phyloP scores from a whole-genome alignment of 202 grass and related monocot species.

The Schoenoplectus triqueter region DNA sequence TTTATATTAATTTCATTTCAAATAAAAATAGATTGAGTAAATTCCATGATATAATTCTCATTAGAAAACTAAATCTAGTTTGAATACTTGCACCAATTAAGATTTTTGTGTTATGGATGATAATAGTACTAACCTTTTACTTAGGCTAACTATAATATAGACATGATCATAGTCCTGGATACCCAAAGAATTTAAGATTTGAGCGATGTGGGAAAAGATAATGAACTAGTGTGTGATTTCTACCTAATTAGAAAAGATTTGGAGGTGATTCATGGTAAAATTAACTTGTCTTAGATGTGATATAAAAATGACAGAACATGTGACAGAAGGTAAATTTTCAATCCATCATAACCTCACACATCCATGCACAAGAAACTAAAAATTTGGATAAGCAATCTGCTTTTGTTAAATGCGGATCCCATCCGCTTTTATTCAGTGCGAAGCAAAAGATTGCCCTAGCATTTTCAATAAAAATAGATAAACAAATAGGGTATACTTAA shows the following conservation, averaged over 20 bases:
- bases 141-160: not conserved
- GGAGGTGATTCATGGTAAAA: slow-evolving; percentile 12
- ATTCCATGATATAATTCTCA: not conserved
- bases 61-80: not conserved
- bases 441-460: slow-evolving; percentile 10
- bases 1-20: not conserved
- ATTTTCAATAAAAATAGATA: not conserved
- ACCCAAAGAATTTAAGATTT: not conserved
- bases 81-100: not conserved
- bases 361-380: slow-evolving; percentile 32
- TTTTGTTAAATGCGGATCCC: too few species aligned
- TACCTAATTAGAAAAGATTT: not conserved
- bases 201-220: not conserved
- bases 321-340: slow-evolving; percentile 21
- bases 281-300: not conserved
- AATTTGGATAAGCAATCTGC: slow-evolving; percentile 13
- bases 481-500: too few species aligned
- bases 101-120: not conserved
- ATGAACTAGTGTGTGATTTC: not conserved
- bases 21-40: not conserved
- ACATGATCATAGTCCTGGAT: not conserved
- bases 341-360: slow-evolving; percentile 27
- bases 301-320: not conserved
- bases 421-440: not conserved
- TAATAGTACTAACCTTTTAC: not conserved